Base-by-base conservation (phyloP, 139 green algal genomes). In the Chlamydomonas schloesseri region DNA sequence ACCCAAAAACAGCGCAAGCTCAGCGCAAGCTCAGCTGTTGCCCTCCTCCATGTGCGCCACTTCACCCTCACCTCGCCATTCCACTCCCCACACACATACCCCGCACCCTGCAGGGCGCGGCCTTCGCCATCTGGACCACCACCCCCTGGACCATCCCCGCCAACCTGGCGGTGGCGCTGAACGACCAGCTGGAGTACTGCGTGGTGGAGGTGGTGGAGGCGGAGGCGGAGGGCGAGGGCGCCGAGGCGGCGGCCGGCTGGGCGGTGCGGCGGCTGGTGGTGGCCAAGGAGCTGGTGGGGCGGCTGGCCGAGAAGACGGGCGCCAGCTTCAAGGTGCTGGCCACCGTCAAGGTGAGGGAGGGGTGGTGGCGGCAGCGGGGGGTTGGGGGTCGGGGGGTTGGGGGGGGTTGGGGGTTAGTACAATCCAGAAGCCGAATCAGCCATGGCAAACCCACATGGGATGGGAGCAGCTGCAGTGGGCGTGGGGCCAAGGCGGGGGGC, bases 111-210 rank as follows among this genome's bases (percentile, higher is more conserved):
- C 55, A 88, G 76, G 89, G 84, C 31, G 92, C 88, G 4, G 81
- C 82, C 6, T 90, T 99, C 71, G 97, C 96, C n/a, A 95, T 99
- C 47, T 99, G 98, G 98, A 99, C 98, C 21, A 99, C 98, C 58
- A 99, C 98, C 3, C 97, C 98, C 47, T 99, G 98, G 98, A 99
- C 98, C 34, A 98, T 99, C 60, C 98, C 98, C 24, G 98, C 96
- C 82, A 99, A 99, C 92, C 89, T 97, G 77, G 98, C 97, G 23
- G 97, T 99, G 71, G 98, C 96, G 1, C 93, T 99, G 42, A 99
- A 99, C 87, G 94, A 82, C 24, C 76, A 95, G 69, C 93, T 99
- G 80, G 85, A 97, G 53, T 99, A 99, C 91, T 87, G 89, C 13
- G 85, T 99, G 21, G 95, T 97, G 60, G 85, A 96, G 90, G 84